Conservation (phyloP, 768 basidiomycete species). For the Lentinus tigrinus region DNA sequence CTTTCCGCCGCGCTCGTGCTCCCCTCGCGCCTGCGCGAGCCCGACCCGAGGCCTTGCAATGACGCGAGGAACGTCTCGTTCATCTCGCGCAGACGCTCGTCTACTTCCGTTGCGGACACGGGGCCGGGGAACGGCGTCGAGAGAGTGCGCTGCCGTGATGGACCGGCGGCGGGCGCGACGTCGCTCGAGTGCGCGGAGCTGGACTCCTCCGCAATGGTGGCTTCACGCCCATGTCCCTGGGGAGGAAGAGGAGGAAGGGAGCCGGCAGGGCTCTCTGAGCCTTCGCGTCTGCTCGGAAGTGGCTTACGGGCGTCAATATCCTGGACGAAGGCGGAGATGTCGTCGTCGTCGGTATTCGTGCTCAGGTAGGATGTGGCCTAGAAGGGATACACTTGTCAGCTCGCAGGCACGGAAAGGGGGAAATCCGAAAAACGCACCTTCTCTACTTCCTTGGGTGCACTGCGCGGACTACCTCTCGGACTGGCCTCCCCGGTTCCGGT, state of each 20-base stretch:
- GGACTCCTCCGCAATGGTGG: background rate
- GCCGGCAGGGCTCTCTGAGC: background rate
- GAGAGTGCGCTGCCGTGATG: constrained; percentile 20
- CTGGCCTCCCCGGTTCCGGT: constrained; percentile 37
- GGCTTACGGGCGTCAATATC: constrained; percentile 74
- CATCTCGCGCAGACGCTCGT: constrained; percentile 63
- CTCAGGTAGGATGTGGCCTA: constrained; percentile 46
- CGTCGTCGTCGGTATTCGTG: constrained; percentile 65
- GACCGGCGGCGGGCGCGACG: background rate
- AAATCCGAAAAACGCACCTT: constrained; percentile 16
- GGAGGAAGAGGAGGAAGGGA: background rate
- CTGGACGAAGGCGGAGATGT: constrained; percentile 75
- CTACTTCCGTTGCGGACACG: constrained; percentile 68
- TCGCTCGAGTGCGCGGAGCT: constrained; percentile 2
- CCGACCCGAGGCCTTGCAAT: constrained; percentile 52
- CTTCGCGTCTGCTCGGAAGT: constrained; percentile 32
- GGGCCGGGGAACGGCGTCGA: constrained; percentile 42
- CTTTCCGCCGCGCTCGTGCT: constrained; percentile 1
- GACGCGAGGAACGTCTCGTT: constrained; percentile 66
- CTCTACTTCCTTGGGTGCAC: constrained; percentile 30
- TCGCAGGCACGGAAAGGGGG: background rate
- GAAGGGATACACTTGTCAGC: constrained; percentile 2
- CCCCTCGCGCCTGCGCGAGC: constrained; percentile 25
- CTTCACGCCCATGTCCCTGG: background rate
- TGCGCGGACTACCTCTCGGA: constrained; percentile 41